Base-by-base conservation (phyloP, 352 stramenopile species). In the Globisporangium alternatum region DNA sequence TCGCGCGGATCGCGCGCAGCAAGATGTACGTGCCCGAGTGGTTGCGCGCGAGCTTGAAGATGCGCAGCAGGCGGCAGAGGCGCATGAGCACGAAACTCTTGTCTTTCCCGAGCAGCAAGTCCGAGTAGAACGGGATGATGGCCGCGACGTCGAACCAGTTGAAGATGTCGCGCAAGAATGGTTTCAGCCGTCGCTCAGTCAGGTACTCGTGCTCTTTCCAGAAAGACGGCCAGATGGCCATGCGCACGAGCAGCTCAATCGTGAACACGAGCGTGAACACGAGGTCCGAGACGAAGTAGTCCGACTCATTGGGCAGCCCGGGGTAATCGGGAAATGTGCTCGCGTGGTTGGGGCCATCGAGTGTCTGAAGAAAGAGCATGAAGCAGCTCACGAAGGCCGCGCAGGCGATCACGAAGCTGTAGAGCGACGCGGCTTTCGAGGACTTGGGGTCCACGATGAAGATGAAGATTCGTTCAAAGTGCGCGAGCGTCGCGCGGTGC, bases 131-230 rank as follows among this genome's bases (percentile, higher is more conserved):
- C 33, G 83, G 83, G 31, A 83, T 60, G 58, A 93, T 77, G 1
- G 83, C 81, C 2, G 79, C 76, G 19, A 93, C 62, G 60, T 93
- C 81, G 54, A 93, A 93, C 83, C 81, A 93, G 64, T 93, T 93
- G 75, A 93, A 92, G 47, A 86, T 76, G 61, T 92, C 83, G 0
- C 69, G 68, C n/a, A 88, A 65, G 45, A 90, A 92, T 9, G 83
- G 83, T 37, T 83, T 81, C 25, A 92, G 65, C 3, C 83, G 76
- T 13, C 78, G 81, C 60, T 89, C 78, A 0, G 70, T 82, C 8
- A 92, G 68, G 67, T 89, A 88, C 28, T 92, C 81, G 64, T 86
- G 78, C 19, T 92, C 78, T 7, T 73, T 66, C 83, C 83, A 92
- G 51, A 92, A 59, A 6, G 81, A 90, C 21, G 83, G 83, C 83